Percentiles rank a stretch among this genome's conserved stretches.
These are phyloP conservation scores for Coniochaeta pulveracea DNA, from an alignment of 2,329 filamentous ascomycete species.

Conservation along the genomic window DNA sequence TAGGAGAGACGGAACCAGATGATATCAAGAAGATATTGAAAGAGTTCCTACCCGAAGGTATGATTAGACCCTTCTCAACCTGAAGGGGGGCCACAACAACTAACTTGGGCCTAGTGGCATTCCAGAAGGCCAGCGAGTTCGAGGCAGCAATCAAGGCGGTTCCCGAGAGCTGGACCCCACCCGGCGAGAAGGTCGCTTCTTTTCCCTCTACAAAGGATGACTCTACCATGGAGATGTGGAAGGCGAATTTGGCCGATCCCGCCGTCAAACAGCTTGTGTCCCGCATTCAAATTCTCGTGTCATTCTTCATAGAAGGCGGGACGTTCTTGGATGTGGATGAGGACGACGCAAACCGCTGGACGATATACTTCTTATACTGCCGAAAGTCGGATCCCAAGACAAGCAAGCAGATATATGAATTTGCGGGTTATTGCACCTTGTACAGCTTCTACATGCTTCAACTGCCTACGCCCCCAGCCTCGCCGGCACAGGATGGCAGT, in stretches of 20 bases:
- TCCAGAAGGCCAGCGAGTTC: slow-evolving; percentile 51
- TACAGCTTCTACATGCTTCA: slow-evolving; percentile 72
- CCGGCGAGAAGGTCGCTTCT: slow-evolving; percentile 58
- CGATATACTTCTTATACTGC: slow-evolving; percentile 76
- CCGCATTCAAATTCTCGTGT: slow-evolving; percentile 72
- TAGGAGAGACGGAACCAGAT: slow-evolving; percentile 57
- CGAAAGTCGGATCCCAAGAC: slow-evolving; percentile 40
- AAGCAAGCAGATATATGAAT: slow-evolving; percentile 45
- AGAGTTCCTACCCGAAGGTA: slow-evolving; percentile 57
- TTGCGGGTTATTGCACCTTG: slow-evolving; percentile 82
- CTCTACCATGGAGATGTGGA: slow-evolving; percentile 74
- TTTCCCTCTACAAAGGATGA: slow-evolving; percentile 42
- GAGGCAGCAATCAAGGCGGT: slow-evolving; percentile 41
- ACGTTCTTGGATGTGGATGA: slow-evolving; percentile 57
- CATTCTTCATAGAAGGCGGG: slow-evolving; percentile 91
- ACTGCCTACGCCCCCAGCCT: slow-evolving; percentile 30
- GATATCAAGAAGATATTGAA: slow-evolving; percentile 57
- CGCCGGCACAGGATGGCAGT: slow-evolving; percentile 18
- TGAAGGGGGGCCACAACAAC: slow-evolving; percentile 8
- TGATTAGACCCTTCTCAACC: slow-evolving; percentile 8
- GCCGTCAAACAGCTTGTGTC: slow-evolving; percentile 60
- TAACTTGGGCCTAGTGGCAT: slow-evolving; percentile 55
- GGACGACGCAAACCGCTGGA: slow-evolving; percentile 74
- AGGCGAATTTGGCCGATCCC: slow-evolving; percentile 59
- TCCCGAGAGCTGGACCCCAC: slow-evolving; percentile 50